phyloP scores from a whole-genome alignment of 106 monocot genomes.

The Amphibolis antarctica region DNA sequence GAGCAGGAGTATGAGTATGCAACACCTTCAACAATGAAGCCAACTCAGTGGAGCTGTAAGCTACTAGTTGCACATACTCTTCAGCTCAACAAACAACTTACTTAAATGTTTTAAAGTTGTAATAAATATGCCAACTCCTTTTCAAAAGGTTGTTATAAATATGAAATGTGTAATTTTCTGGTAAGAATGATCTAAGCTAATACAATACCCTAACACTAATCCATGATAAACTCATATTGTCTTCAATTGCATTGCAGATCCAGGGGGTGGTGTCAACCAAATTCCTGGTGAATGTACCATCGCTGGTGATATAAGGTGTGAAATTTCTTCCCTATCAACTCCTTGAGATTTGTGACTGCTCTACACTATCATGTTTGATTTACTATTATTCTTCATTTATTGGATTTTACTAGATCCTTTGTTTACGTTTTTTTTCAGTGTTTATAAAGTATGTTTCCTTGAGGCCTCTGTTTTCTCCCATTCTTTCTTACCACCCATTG shows the following conservation, averaged over 20 bases:
- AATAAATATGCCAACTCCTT: no score
- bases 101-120: no score
- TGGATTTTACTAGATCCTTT: not conserved
- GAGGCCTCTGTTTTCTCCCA: no score
- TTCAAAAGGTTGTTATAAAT: no score
- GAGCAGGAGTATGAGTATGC: conserved; percentile 79
- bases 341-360: not conserved
- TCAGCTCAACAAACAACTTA: no score
- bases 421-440: not conserved
- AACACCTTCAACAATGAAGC: conserved; percentile 95
- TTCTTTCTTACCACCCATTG: no score
- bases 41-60: conserved; percentile 98
- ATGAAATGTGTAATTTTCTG: no score
- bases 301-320: conserved; percentile 91
- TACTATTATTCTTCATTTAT: not conserved
- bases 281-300: conserved; percentile 92
- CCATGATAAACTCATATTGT: not conserved
- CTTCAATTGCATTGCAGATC: conserved; percentile 40
- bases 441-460: no score
- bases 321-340: not conserved
- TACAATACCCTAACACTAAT: no score
- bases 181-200: no score
- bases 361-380: not conserved
- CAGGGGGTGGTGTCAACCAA: conserved; percentile 85
- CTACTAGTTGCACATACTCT: not conserved